A percentile compares a stretch with the other conserved stretches of the same genome.
These are phyloP conservation scores for Dillenia turbinata DNA, from an alignment of 164 flowering plant genomes.

Conservation along the genomic window DNA sequence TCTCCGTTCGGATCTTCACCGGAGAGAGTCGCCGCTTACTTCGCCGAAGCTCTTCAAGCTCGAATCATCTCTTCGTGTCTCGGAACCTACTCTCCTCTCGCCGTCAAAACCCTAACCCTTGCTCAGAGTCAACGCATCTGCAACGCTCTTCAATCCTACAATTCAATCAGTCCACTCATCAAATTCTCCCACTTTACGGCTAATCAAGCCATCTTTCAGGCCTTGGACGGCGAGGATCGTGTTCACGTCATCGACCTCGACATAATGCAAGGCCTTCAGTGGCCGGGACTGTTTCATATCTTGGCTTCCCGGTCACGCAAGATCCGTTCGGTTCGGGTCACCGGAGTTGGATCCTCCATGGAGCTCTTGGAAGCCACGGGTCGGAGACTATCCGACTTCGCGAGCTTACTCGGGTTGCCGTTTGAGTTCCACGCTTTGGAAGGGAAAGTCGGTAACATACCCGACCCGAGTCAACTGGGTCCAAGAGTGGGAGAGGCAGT, in stretches of 20 bases:
- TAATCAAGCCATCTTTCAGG: conserved; percentile 81
- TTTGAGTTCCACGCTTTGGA: conserved; percentile 73
- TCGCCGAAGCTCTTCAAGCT: conserved; percentile 69
- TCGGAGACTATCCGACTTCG: conserved; percentile 71
- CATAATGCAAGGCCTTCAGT: conserved; percentile 95
- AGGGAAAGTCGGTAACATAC: conserved; percentile 58
- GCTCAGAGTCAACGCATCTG: conserved; percentile 42
- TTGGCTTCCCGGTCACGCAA: conserved; percentile 62
- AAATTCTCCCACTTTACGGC: conserved; percentile 94
- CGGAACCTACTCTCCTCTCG: conserved; percentile 47
- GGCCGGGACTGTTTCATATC: conserved; percentile 95
- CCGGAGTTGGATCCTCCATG: conserved; percentile 75
- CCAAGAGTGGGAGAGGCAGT: conserved; percentile 40
- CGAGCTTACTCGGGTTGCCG: conserved; percentile 63
- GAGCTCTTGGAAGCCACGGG: conserved; percentile 72
- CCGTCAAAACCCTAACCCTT: conserved; percentile 24
- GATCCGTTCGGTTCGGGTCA: conserved; percentile 52
- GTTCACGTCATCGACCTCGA: conserved; percentile 89
- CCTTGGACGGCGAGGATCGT: conserved; percentile 53
- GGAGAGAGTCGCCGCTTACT: conserved; percentile 83
- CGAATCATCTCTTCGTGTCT: conserved; percentile 56
- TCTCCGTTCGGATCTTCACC: conserved; percentile 88
- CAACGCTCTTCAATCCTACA: conserved; percentile 67
- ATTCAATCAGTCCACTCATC: conserved; percentile 64
- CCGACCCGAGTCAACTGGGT: conserved; percentile 40